phyloP scores from a whole-genome alignment of 768 basidiomycete genomes.

The Hypholoma sublateritium region DNA sequence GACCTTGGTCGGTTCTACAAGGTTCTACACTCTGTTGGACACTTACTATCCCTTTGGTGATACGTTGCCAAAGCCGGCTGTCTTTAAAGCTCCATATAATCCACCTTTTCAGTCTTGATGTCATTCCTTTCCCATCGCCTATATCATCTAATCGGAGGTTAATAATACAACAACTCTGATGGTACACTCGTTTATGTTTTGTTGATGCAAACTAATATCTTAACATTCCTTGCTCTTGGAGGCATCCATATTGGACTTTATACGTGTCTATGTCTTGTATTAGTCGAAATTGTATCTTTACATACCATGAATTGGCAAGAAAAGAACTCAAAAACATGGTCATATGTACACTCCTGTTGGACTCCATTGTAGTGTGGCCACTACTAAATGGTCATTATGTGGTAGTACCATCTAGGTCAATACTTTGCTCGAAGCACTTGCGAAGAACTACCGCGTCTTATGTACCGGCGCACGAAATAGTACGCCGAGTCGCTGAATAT shows the following conservation, averaged over 20 bases:
- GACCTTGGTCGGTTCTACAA: background rate
- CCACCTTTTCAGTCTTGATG: background rate
- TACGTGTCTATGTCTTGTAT: constrained; percentile 15
- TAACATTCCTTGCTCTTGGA: constrained; percentile 12
- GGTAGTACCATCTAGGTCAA: too few species aligned
- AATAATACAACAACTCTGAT: constrained; percentile 1
- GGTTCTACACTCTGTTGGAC: background rate
- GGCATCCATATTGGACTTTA: constrained; percentile 12
- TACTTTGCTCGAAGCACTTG: too few species aligned
- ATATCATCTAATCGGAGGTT: background rate
- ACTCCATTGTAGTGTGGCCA: too few species aligned
- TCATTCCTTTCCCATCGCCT: constrained; percentile 1
- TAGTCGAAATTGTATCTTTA: constrained; percentile 19
- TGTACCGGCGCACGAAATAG: too few species aligned
- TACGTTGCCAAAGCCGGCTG: background rate
- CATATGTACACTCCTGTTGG: too few species aligned
- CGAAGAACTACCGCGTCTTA: too few species aligned
- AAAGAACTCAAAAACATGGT: background rate
- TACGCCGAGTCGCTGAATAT: too few species aligned
- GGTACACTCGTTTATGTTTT: background rate
- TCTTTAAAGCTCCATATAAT: background rate
- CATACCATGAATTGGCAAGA: constrained; percentile 5
- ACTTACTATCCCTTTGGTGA: background rate
- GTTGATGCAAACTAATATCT: background rate
- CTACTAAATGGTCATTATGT: too few species aligned